Evolutionary conservation across 371 early-diverging fungal genomes (phyloP), one percentile per base, ranked within the genome.

Genomic region (Mortierella sp.): DNA sequence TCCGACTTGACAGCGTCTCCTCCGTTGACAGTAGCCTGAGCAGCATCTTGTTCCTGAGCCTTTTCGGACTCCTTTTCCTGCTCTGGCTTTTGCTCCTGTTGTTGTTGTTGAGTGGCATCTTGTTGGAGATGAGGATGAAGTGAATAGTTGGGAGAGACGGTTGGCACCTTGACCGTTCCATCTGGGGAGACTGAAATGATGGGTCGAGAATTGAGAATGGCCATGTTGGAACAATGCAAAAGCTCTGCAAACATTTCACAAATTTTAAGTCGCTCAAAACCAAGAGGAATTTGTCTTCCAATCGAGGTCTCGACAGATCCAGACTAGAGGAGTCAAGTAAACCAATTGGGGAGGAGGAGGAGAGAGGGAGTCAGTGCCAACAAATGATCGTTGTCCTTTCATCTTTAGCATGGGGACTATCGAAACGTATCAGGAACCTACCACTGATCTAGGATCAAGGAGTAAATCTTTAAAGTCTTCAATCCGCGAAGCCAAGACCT

Each of bases 201-300:
- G 21, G 29, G 21, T 51, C 47, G 29, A 63, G 62, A 29, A 79
- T 91, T 91, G 16, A 91, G 79, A 15, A 83, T 84, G 28, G 86
- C 84, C 92, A 93, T 91, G 66, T 90, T 92, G 50, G 93, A 91
- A 67, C 91, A 92, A 80, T 93, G 94, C 29, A 97, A 75, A 26
- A 97, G 75, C 80, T 97, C 97, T 7, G 97, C 97, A 87, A 96
- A 93, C 46, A 97, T 87, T 84, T 97, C 97, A 79, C 96, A 95
- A 15, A 94, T 91, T 67, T 93, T 92, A 52, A 97, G 85, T 7
- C 97, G 85, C 75, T 96, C 97, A 64, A 94, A 92, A 6, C 97
- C 97, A 46, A 97, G 84, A 4, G 96, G 95, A 43, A 72, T 80
- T 21, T 85, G 82, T 53, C 82, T 80, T 7, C 92, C 92, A n/a